phyloP scores from a whole-genome alignment of 768 basidiomycete species.

The Roridomyces roridus region DNA sequence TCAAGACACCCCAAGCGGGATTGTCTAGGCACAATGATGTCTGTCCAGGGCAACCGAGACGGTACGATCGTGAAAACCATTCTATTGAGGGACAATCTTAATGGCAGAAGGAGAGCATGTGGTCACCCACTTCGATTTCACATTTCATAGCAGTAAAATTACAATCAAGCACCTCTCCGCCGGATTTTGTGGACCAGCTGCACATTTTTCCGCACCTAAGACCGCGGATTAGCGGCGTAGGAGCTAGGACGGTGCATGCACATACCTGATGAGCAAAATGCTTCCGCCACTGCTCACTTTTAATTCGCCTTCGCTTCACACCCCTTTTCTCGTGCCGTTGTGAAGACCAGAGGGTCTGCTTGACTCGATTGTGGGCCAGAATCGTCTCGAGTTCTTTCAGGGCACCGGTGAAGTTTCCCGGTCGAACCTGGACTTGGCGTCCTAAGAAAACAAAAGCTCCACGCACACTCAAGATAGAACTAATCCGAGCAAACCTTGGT shows the following conservation, averaged over 20 bases:
- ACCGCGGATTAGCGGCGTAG: constrained; percentile 15
- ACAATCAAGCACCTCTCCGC: constrained; percentile 60
- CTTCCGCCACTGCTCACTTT: constrained; percentile 79
- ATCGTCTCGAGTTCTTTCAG: constrained; percentile 56
- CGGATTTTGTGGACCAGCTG: constrained; percentile 81
- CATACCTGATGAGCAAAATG: constrained; percentile 81
- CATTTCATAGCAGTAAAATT: constrained; percentile 4
- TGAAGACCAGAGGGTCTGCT: constrained; percentile 50
- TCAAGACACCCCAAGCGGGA: background rate
- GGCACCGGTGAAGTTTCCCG: constrained; percentile 51
- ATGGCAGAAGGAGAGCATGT: constrained; percentile 12
- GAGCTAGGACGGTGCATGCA: constrained; percentile 6
- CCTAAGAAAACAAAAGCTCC: constrained; percentile 50
- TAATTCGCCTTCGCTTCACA: constrained; percentile 73
- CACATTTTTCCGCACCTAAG: constrained; percentile 85
- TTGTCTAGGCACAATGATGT: background rate
- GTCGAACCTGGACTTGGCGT: constrained; percentile 58
- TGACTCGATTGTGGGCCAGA: constrained; percentile 62
- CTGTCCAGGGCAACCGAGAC: background rate
- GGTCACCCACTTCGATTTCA: constrained; percentile 23
- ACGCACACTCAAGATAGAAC: constrained; percentile 2
- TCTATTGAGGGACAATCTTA: constrained; percentile 18
- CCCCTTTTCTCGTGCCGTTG: constrained; percentile 86
- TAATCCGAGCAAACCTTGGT: constrained; percentile 52
- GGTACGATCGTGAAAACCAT: background rate